Conservation (phyloP, 2,329 filamentous ascomycete genomes). For the Neonectria punicea region DNA sequence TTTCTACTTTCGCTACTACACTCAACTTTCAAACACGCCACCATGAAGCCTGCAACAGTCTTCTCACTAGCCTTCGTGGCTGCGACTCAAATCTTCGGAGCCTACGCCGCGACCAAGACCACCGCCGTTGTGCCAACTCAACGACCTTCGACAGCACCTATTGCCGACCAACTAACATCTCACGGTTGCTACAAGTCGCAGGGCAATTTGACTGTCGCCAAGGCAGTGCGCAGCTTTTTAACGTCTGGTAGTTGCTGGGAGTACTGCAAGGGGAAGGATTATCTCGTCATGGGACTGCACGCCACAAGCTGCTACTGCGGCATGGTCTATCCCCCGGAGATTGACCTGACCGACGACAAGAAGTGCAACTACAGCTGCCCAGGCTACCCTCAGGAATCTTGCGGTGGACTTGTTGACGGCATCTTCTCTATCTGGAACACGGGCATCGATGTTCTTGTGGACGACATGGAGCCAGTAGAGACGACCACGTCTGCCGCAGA, state of each 20-base stretch:
- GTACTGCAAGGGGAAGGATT: conserved; percentile 55
- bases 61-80: conserved; percentile 45
- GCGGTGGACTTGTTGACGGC: conserved; percentile 54
- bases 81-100: conserved; percentile 39
- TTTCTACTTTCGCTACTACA: conserved; percentile 28
- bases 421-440: conserved; percentile 63
- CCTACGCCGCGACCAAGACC: conserved; percentile 28
- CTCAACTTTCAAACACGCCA: conserved; percentile 16
- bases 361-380: conserved; percentile 75
- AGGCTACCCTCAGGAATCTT: conserved; percentile 70
- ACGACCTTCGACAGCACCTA: conserved; percentile 50
- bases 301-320: conserved; percentile 79
- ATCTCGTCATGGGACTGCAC: conserved; percentile 70
- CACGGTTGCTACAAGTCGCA: conserved; percentile 63
- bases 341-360: conserved; percentile 62
- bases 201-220: conserved; percentile 51
- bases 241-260: conserved; percentile 55
- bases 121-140: conserved; percentile 40
- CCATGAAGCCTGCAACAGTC: conserved; percentile 48
- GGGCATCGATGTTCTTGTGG: conserved; percentile 55
- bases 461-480: conserved; percentile 24
- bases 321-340: conserved; percentile 69
- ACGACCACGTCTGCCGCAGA: conserved; percentile 35
- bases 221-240: conserved; percentile 33
- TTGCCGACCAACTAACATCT: conserved; percentile 51